Evolutionary conservation across 495 filamentous ascomycete species (phyloP), one percentile per base, ranked within the genome.

Genomic region (Evansstolkia leycettana): DNA sequence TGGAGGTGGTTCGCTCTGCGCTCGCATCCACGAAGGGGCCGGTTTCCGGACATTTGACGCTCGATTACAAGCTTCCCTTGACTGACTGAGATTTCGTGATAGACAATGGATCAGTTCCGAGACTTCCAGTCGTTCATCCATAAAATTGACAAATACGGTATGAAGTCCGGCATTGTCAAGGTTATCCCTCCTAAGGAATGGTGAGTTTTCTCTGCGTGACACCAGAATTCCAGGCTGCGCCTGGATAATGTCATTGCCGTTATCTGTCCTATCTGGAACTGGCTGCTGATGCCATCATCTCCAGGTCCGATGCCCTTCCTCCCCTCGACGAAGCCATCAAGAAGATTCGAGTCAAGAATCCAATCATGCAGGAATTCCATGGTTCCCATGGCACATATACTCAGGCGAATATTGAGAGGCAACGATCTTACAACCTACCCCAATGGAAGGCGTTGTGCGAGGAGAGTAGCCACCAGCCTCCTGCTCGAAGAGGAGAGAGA

Each of bases 311-410:
- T 41, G 60, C 75, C 16, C 75, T 89, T 16, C 80, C 84, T 13
- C 55, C 70, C 20, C 75, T 95, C 41, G 76, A 90, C 45, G 82
- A 95, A 46, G 69, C 79, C 36, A 75, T 98, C 39, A 95, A 94
- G 58, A 78, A 79, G 34, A 83, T 98, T 51, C 80, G 78, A 40
- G 85, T 95, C 46, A 90, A 86, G 65, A 92, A 96, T 43, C 90
- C 90, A 7, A 96, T 98, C 54, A 90, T 82, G 50, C 90, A 98
- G 51, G 90, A 98, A 46, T 96, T 96, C 52, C 84, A 86, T 66
- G 92, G 89, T 7, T 83, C 78, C 33, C 81, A 88, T 47, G 90
- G 92, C 17, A 89, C 80, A 20, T 98, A 94, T 51, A 87, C 88
- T 17, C 92, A 96, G 46, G 82, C 85, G 48, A 98, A 98, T 48